A percentile compares a stretch with the other conserved stretches of the same genome.
phyloP scores from a whole-genome alignment of 2,329 filamentous ascomycete species.

The Chaetomium olivaceum region DNA sequence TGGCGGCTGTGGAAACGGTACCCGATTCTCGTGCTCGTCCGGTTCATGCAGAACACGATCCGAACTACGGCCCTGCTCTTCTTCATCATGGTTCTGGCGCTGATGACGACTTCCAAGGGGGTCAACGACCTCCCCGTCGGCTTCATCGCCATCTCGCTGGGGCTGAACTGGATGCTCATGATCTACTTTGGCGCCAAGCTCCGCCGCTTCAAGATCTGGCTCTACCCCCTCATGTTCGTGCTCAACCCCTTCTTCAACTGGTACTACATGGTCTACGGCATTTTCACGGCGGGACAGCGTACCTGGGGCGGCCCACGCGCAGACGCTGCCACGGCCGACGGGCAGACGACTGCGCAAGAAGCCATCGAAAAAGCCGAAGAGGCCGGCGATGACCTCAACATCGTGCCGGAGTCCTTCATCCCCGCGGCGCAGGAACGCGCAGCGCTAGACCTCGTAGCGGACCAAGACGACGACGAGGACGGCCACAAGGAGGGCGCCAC shows the following conservation, averaged over 20 bases:
- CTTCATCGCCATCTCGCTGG: conserved; percentile 89
- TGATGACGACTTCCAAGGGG: conserved; percentile 80
- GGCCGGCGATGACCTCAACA: conserved; percentile 82
- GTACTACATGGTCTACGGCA: conserved; percentile 97
- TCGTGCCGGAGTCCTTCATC: conserved; percentile 83
- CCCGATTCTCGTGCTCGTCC: conserved; percentile 78
- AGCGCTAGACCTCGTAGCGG: conserved; percentile 36
- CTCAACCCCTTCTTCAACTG: conserved; percentile 97
- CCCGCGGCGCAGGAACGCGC: conserved; percentile 51
- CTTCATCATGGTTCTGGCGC: conserved; percentile 86
- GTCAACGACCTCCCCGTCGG: conserved; percentile 81
- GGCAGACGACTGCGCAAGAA: conserved; percentile 72
- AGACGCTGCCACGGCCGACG: conserved; percentile 80
- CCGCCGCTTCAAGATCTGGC: conserved; percentile 86
- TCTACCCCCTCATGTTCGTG: conserved; percentile 94
- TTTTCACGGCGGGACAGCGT: conserved; percentile 89
- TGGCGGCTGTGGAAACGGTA: conserved; percentile 89
- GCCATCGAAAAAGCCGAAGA: conserved; percentile 80
- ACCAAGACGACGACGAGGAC: conserved; percentile 15
- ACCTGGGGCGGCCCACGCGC: conserved; percentile 95
- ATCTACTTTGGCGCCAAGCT: conserved; percentile 90
- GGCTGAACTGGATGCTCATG: conserved; percentile 94
- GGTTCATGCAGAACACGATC: conserved; percentile 96
- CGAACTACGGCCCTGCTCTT: conserved; percentile 91
- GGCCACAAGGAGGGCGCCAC: not conserved